These are phyloP conservation scores for Kwoniella sp. DNA, from an alignment of 768 basidiomycete species.

Conservation along the genomic window DNA sequence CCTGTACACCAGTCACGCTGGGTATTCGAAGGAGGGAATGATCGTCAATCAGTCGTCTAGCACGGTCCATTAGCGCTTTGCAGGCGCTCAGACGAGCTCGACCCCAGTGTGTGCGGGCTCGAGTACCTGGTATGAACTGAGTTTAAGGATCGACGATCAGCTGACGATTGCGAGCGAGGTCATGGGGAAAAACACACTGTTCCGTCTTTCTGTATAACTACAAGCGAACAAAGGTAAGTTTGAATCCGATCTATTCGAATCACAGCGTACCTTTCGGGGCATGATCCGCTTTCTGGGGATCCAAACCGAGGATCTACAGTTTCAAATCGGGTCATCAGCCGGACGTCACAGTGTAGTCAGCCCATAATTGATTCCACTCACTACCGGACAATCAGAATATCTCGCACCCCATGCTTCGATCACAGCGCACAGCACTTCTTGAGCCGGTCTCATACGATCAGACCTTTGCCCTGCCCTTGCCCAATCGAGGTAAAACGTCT, in stretches of 20 bases:
- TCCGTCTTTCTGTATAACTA: conserved; percentile 35
- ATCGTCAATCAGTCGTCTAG: conserved; percentile 27
- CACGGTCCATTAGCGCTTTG: conserved; percentile 32
- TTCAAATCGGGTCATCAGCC: background rate
- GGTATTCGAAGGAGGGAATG: conserved; percentile 27
- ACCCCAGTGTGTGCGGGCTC: conserved; percentile 41
- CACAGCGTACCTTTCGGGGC: conserved; percentile 35
- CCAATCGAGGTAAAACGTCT: conserved; percentile 44
- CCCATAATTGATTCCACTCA: too few species aligned
- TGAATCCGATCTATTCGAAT: background rate
- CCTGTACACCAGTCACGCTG: conserved; percentile 36
- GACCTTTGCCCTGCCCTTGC: conserved; percentile 32
- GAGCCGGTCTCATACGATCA: conserved; percentile 34
- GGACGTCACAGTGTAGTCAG: too few species aligned
- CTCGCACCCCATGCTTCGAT: conserved; percentile 45
- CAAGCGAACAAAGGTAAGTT: background rate
- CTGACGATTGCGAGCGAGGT: background rate
- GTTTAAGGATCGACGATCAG: background rate
- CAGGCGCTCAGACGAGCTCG: conserved; percentile 26
- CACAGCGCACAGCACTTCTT: conserved; percentile 34
- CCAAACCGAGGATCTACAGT: conserved; percentile 30
- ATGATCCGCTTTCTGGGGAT: conserved; percentile 14
- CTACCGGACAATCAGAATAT: conserved; percentile 41
- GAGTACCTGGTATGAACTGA: conserved; percentile 38
- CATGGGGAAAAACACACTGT: conserved; percentile 24